Evolutionary conservation across 257 asterid genomes (phyloP).

Genomic region (Ajuga chamaepitys): DNA sequence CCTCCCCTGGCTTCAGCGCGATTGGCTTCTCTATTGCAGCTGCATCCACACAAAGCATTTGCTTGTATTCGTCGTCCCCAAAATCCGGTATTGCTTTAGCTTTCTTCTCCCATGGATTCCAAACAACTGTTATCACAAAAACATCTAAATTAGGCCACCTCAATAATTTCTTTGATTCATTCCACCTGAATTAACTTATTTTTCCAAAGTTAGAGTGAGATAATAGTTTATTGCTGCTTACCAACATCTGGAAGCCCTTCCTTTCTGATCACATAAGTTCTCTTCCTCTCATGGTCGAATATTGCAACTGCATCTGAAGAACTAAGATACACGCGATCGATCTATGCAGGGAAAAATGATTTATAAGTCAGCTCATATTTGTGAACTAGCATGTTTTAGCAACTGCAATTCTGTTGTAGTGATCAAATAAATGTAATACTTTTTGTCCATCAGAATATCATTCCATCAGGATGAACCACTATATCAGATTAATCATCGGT

Average conservation of each 20-base stretch:
- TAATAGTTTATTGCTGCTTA: conserved; percentile 17
- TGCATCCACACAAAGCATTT: conserved; percentile 75
- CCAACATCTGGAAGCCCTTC: conserved; percentile 90
- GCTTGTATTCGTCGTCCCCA: conserved; percentile 76
- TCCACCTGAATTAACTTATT: too few species aligned
- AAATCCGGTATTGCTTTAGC: conserved; percentile 50
- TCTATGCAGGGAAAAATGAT: conserved; percentile 29
- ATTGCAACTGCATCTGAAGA: conserved; percentile 62
- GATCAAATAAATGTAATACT: background rate
- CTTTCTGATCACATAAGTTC: conserved; percentile 52
- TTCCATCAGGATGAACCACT: too few species aligned
- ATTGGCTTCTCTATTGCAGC: conserved; percentile 73
- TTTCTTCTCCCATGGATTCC: conserved; percentile 94
- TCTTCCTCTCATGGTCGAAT: conserved; percentile 68
- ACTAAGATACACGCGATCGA: conserved; percentile 74
- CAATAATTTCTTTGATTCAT: background rate
- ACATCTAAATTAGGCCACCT: background rate
- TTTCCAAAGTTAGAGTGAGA: too few species aligned
- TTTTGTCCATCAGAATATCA: background rate
- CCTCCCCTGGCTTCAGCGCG: conserved; percentile 65
- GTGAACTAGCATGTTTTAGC: background rate
- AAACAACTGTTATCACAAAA: conserved; percentile 42
- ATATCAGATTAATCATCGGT: background rate
- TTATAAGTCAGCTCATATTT: background rate
- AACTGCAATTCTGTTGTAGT: background rate